Percentiles rank a stretch among this genome's conserved stretches.
Conservation (phyloP, 306 rosid genomes). For the Luffa aegyptiaca region DNA sequence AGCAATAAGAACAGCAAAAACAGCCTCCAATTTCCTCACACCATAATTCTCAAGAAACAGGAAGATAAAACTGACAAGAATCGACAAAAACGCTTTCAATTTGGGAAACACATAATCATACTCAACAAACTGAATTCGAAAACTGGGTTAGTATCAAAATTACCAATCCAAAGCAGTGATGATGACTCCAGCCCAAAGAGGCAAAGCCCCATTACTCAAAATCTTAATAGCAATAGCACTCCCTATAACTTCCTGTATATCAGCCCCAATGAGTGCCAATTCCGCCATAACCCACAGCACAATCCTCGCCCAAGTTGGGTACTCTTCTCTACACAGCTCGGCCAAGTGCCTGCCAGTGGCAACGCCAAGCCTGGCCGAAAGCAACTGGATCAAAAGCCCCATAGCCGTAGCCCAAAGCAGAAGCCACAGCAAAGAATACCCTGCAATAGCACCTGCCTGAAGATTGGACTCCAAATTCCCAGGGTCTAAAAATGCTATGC, state of each 20-base stretch:
- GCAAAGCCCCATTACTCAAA: conserved; percentile 60
- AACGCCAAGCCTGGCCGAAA: conserved; percentile 86
- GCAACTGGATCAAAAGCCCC: conserved; percentile 79
- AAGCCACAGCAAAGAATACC: conserved; percentile 84
- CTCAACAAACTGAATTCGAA: not conserved
- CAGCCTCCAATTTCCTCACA: conserved; percentile 90
- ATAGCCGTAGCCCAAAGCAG: conserved; percentile 89
- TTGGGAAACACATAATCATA: not conserved
- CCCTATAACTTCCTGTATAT: conserved; percentile 95
- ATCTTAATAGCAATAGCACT: conserved; percentile 91
- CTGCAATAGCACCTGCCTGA: conserved; percentile 88
- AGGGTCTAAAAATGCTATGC: conserved; percentile 90
- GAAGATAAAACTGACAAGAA: conserved; percentile 61
- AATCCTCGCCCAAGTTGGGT: conserved; percentile 72
- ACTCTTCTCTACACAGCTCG: conserved; percentile 88
- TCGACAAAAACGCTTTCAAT: not conserved
- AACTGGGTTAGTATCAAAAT: not conserved
- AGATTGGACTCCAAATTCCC: conserved; percentile 95
- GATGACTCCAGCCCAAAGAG: conserved; percentile 90
- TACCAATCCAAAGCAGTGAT: conserved; percentile 91
- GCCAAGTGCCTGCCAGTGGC: conserved; percentile 91
- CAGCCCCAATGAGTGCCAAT: conserved; percentile 84
- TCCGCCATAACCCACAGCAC: conserved; percentile 93
- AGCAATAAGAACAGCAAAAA: conserved; percentile 82
- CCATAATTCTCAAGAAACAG: conserved; percentile 95